Conservation (phyloP, 2,329 filamentous ascomycete genomes). For the Ascochyta clinopodiicola region DNA sequence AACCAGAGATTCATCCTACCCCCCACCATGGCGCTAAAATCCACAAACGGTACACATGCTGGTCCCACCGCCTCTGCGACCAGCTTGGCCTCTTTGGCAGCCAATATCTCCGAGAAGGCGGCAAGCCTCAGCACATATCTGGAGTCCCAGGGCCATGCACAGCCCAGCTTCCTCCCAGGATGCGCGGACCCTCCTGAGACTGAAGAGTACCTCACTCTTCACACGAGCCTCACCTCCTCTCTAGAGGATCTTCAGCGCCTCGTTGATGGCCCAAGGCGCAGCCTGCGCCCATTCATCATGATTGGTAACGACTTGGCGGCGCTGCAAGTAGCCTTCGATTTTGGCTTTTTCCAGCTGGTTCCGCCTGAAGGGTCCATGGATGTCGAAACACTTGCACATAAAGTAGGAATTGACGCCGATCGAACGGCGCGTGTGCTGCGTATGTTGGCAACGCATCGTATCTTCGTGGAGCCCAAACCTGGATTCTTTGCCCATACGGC, state of each 20-base stretch:
- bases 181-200: constrained; percentile 5
- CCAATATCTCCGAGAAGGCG: too few relatives aligned
- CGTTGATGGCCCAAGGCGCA: constrained; percentile 25
- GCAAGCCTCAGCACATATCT: too few relatives aligned
- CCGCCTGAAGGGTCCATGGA: constrained; percentile 14
- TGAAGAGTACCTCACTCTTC: constrained; percentile 17
- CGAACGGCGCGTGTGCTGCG: constrained; percentile 21
- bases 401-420: constrained; percentile 23
- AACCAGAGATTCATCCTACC: too few relatives aligned
- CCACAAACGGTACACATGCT: too few relatives aligned
- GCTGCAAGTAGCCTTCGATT: constrained; percentile 28
- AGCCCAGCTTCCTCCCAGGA: too few relatives aligned
- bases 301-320: constrained; percentile 28
- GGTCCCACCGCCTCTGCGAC: too few relatives aligned
- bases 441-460: constrained; percentile 22
- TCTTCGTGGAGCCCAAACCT: constrained; percentile 25
- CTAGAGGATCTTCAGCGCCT: constrained; percentile 31
- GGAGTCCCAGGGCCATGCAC: too few relatives aligned
- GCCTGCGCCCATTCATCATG: constrained; percentile 22
- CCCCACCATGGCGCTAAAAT: too few relatives aligned
- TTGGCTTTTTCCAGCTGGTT: constrained; percentile 25
- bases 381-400: constrained; percentile 20
- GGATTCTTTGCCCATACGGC: constrained; percentile 30
- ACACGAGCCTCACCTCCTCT: constrained; percentile 22
- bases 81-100: too few relatives aligned